Evolutionary conservation across 306 rosid genomes (phyloP), one percentile per base, ranked within the genome.

Genomic region (Corylus avellana): DNA sequence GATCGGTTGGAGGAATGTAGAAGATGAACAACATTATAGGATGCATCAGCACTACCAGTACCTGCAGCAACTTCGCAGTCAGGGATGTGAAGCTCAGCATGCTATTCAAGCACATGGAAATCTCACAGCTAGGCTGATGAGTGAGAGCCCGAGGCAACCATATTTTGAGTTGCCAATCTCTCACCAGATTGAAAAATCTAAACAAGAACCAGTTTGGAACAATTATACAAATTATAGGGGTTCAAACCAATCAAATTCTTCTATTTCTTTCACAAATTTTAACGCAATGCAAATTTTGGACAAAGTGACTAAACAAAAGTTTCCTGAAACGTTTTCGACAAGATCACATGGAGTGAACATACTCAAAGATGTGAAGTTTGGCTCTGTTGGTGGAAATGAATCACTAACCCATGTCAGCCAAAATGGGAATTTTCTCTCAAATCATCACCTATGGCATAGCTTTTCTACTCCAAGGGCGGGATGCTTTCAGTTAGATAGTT

Each of bases 1-100:
- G 32, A n/a, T 77, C 14, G 63, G 75, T 62, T 84, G 90, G 90
- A 89, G 85, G 48, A 86, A 78, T 70, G 56, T 77, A 44, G 88
- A 82, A 70, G 87, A 82, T 56, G 89, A 82, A 47, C 80, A 82
- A 13, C 68, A 58, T 76, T 72, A 62, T 35, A 59, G 74, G 83
- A 69, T 75, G 75, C 82, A 83, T 64, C 81, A 76, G 50, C 77
- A 77, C 18, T 75, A 84, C 55, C 32, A 71, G 18, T 83, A 74
- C 75, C 12, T 78, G 79, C 90, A 83, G 83, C 87, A 86, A 56
- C 77, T 82, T 68, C 86, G 69, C 37, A 75, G 73, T 70, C 89
- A 76, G 55, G 75, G 50, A 20, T 53, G 78, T 78, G 91, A 83
- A 72, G 81, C 71, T 80, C 82, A 74, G 83, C 86, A 73, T 71